A percentile compares a stretch with the other conserved stretches of the same genome.
Conservation (phyloP, 208 protist genomes). For the Acanthamoeba lugdunensis region DNA sequence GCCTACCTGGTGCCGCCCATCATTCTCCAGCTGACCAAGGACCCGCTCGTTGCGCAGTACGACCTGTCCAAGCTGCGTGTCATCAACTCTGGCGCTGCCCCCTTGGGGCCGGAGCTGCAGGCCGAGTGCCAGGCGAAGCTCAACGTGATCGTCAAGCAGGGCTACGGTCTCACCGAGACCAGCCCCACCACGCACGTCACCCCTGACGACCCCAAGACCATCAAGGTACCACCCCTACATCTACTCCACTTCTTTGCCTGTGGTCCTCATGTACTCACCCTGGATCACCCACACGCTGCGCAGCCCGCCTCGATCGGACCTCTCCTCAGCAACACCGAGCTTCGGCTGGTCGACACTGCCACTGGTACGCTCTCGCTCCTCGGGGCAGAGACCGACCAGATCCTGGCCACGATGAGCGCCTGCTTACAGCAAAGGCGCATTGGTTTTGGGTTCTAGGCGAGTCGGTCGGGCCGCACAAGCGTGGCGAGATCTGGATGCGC, state of each 20-base stretch:
- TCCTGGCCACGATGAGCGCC: not conserved
- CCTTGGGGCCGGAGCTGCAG: constrained; percentile 83
- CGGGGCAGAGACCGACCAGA: not conserved
- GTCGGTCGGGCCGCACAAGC: constrained; percentile 27
- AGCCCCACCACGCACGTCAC: constrained; percentile 82
- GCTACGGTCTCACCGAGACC: constrained; percentile 90
- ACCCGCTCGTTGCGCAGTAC: constrained; percentile 84
- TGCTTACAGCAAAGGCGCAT: not conserved
- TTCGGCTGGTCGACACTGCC: not conserved
- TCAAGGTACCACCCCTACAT: not conserved
- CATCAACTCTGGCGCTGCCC: constrained; percentile 85
- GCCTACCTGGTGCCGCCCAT: constrained; percentile 90
- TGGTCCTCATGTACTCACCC: not conserved
- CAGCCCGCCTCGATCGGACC: not conserved
- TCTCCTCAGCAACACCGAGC: constrained; percentile 22
- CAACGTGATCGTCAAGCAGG: constrained; percentile 82
- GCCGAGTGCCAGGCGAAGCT: not conserved
- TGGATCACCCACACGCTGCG: not conserved
- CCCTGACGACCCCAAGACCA: not conserved
- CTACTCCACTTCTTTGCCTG: not conserved
- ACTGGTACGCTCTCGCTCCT: not conserved
- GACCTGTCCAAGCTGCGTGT: constrained; percentile 18
- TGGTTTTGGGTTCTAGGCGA: constrained; percentile 21
- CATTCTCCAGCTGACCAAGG: constrained; percentile 86
- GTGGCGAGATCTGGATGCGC: constrained; percentile 38